Percentiles rank a stretch among this genome's conserved stretches.
Evolutionary conservation across 148 eudicot genomes (phyloP).

Genomic region (Arbutus unedo): DNA sequence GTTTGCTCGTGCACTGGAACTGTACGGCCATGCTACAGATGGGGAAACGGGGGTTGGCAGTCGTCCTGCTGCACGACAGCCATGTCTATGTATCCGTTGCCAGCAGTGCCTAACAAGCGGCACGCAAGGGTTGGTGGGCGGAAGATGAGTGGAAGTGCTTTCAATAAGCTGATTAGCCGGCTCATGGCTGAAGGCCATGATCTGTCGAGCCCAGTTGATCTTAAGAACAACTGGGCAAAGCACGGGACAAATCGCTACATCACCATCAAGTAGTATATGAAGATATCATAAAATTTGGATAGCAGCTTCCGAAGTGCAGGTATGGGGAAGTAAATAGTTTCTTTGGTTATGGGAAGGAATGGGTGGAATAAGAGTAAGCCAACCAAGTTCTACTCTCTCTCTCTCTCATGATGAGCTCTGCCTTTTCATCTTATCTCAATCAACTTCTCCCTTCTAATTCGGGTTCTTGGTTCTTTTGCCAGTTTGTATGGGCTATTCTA

Average conservation of each 20-base stretch:
- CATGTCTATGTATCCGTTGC: slow-evolving; percentile 78
- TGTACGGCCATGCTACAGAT: slow-evolving; percentile 80
- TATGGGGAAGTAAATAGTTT: not conserved
- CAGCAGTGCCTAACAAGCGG: slow-evolving; percentile 73
- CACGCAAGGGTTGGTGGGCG: slow-evolving; percentile 92
- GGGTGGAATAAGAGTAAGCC: not conserved
- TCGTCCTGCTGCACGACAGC: slow-evolving; percentile 93
- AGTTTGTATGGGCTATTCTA: not conserved
- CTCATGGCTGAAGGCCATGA: slow-evolving; percentile 88
- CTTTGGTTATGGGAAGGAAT: not conserved
- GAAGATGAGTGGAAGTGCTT: slow-evolving; percentile 96
- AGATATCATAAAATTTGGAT: not conserved
- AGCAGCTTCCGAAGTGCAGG: not conserved
- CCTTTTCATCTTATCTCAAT: not conserved
- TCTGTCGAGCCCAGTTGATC: slow-evolving; percentile 72
- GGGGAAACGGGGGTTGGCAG: slow-evolving; percentile 99
- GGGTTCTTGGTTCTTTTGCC: not conserved
- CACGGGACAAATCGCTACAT: slow-evolving; percentile 96
- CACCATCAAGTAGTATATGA: slow-evolving; percentile 62
- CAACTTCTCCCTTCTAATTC: not conserved
- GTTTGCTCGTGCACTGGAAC: slow-evolving; percentile 90
- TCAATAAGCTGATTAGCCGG: slow-evolving; percentile 69
- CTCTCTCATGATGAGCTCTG: not conserved
- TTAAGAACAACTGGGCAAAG: slow-evolving; percentile 88
- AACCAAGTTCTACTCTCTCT: not conserved